A percentile compares a stretch with the other conserved stretches of the same genome.
These are phyloP conservation scores for Penicillium sp. DNA, from an alignment of 2,329 filamentous ascomycete genomes.

Conservation along the genomic window DNA sequence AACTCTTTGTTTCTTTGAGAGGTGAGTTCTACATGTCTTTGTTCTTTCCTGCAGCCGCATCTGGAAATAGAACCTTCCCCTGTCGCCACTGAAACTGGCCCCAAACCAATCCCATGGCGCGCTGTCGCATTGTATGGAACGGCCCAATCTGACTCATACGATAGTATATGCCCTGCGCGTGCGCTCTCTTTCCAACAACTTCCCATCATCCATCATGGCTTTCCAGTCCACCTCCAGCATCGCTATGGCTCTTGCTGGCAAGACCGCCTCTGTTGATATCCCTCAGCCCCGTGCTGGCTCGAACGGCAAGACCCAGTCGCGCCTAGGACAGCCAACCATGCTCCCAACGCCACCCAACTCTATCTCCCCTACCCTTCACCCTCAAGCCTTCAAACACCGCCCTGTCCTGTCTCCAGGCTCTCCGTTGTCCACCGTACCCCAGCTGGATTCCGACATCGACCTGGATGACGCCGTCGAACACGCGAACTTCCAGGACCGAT, in stretches of 20 bases:
- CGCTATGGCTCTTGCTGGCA: slow-evolving; percentile 51
- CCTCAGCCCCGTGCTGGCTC: slow-evolving; percentile 44
- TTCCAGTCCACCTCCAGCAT: slow-evolving; percentile 46
- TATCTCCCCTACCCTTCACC: slow-evolving; percentile 83
- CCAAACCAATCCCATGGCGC: slow-evolving; percentile 13
- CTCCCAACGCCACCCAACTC: slow-evolving; percentile 93
- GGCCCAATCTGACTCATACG: slow-evolving; percentile 24
- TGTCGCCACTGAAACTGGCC: slow-evolving; percentile 15
- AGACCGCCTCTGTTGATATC: slow-evolving; percentile 51
- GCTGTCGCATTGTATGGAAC: slow-evolving; percentile 16
- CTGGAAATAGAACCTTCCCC: background rate
- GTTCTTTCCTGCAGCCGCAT: slow-evolving; percentile 1
- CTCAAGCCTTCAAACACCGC: slow-evolving; percentile 74
- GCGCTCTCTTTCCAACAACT: slow-evolving; percentile 9
- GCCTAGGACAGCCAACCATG: slow-evolving; percentile 36
- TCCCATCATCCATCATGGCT: slow-evolving; percentile 42
- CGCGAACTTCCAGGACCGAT: slow-evolving; percentile 46
- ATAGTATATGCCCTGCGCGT: slow-evolving; percentile 9
- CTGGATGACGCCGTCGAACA: slow-evolving; percentile 68
- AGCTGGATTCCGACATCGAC: slow-evolving; percentile 83
- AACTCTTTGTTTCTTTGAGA: slow-evolving; percentile 21
- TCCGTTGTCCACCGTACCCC: slow-evolving; percentile 46
- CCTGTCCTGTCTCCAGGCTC: slow-evolving; percentile 39
- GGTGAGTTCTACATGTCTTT: slow-evolving; percentile 13
- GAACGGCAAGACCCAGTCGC: slow-evolving; percentile 32